These are phyloP conservation scores for Suhomyces yuchorum DNA, from an alignment of 1,139 yeast genomes.

Conservation along the genomic window DNA sequence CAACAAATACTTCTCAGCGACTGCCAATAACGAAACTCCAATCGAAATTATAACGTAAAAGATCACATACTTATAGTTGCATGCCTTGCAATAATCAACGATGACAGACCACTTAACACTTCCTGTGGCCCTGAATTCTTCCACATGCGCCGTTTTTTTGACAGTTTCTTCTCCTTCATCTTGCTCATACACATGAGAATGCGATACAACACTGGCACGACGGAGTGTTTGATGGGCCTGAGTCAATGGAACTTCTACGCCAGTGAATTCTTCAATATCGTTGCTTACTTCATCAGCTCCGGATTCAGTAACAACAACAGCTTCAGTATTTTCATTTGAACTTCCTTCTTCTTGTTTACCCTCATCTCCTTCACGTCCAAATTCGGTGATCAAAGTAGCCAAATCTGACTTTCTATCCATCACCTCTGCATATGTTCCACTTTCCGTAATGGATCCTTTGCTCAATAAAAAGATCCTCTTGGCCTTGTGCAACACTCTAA, in stretches of 20 bases:
- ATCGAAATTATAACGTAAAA: slow-evolving; percentile 24
- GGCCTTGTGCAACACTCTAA: slow-evolving; percentile 32
- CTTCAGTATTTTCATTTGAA: not conserved
- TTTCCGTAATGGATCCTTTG: slow-evolving; percentile 26
- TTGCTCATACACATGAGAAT: slow-evolving; percentile 23
- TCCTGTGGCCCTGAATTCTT: slow-evolving; percentile 28
- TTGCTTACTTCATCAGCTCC: slow-evolving; percentile 11
- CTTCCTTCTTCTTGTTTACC: not conserved
- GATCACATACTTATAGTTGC: slow-evolving; percentile 26
- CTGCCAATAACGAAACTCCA: slow-evolving; percentile 20
- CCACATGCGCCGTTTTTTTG: slow-evolving; percentile 24
- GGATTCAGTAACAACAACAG: not conserved
- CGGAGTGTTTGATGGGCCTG: slow-evolving; percentile 13
- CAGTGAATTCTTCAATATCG: slow-evolving; percentile 16
- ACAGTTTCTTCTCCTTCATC: slow-evolving; percentile 21
- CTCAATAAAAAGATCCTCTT: slow-evolving; percentile 36
- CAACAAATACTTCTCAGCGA: slow-evolving; percentile 27
- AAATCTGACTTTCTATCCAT: slow-evolving; percentile 18
- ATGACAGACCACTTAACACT: slow-evolving; percentile 27
- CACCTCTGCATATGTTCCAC: slow-evolving; percentile 31
- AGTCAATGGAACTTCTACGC: slow-evolving; percentile 11
- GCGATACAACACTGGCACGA: slow-evolving; percentile 26
- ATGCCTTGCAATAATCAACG: slow-evolving; percentile 30
- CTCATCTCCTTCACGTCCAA: slow-evolving; percentile 54
- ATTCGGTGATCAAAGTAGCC: slow-evolving; percentile 63